phyloP scores from a whole-genome alignment of 163 green algal genomes.

The Trebouxia gelatinosa region DNA sequence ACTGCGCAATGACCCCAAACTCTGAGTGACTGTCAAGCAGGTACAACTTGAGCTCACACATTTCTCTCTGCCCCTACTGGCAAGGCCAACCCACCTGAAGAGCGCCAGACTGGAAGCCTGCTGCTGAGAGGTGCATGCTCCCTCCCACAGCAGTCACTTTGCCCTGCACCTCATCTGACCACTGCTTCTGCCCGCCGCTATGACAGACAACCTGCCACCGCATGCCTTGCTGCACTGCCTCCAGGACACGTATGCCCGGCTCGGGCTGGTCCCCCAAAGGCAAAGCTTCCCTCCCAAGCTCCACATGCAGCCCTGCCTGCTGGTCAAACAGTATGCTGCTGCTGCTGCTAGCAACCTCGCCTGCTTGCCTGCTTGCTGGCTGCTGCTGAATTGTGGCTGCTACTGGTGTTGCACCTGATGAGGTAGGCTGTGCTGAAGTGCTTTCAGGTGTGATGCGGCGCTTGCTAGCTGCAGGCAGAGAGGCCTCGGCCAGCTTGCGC shows the following conservation, averaged over 20 bases:
- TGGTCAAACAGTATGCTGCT: too few relatives aligned
- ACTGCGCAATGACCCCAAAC: too few relatives aligned
- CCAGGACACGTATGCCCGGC: conserved; percentile 15
- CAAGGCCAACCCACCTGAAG: conserved; percentile 42
- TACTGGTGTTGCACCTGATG: too few relatives aligned
- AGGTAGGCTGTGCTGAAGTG: not conserved
- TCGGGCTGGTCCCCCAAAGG: not conserved
- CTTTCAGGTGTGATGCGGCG: not conserved
- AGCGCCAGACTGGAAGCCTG: conserved; percentile 46
- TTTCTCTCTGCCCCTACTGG: too few relatives aligned
- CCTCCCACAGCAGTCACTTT: conserved; percentile 51
- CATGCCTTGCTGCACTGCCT: not conserved
- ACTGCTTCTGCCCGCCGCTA: conserved; percentile 29
- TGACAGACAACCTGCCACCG: conserved; percentile 33
- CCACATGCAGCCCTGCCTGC: conserved; percentile 5
- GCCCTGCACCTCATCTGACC: conserved; percentile 50
- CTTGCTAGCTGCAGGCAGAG: not conserved
- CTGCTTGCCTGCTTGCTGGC: too few relatives aligned
- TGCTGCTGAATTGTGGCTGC: not conserved
- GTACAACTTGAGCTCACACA: too few relatives aligned
- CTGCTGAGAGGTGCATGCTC: conserved; percentile 56
- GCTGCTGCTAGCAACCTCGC: not conserved
- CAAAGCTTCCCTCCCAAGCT: conserved; percentile 14
- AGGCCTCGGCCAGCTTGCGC: not conserved
- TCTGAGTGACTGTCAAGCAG: too few relatives aligned